A percentile compares a stretch with the other conserved stretches of the same genome.
phyloP scores from a whole-genome alignment of 2,329 filamentous ascomycete genomes.

The Exophiala mesophila region DNA sequence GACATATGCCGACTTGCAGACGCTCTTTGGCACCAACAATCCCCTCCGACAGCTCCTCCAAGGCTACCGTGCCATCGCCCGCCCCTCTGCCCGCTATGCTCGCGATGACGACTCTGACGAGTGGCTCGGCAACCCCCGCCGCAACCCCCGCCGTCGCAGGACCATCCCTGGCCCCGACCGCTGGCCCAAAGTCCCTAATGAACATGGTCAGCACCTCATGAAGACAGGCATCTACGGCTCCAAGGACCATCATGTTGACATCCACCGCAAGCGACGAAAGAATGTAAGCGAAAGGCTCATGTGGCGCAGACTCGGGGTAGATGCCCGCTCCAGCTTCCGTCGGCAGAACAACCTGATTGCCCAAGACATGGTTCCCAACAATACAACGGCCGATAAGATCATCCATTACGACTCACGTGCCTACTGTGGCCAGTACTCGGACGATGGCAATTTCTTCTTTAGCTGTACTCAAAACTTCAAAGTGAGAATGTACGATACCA shows the following conservation, averaged over 20 bases:
- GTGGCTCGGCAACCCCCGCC: constrained; percentile 31
- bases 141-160: constrained; percentile 38
- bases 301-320: constrained; percentile 68
- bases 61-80: constrained; percentile 27
- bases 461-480: constrained; percentile 86
- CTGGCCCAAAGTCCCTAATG: constrained; percentile 81
- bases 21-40: constrained; percentile 31
- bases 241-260: constrained; percentile 53
- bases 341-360: constrained; percentile 62
- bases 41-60: constrained; percentile 44
- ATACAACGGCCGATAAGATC: constrained; percentile 69
- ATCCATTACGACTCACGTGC: constrained; percentile 81
- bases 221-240: constrained; percentile 72
- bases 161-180: constrained; percentile 43
- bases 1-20: constrained; percentile 20
- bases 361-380: constrained; percentile 70
- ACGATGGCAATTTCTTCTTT: constrained; percentile 97
- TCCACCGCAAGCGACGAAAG: constrained; percentile 52
- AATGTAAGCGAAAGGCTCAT: constrained; percentile 66
- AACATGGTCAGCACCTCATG: constrained; percentile 74
- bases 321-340: constrained; percentile 54
- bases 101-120: constrained; percentile 32
- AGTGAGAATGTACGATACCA: constrained; percentile 96
- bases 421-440: constrained; percentile 93
- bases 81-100: constrained; percentile 31